These are phyloP conservation scores for Fraxinus velutina DNA, from an alignment of 305 asterid species.

Conservation along the genomic window DNA sequence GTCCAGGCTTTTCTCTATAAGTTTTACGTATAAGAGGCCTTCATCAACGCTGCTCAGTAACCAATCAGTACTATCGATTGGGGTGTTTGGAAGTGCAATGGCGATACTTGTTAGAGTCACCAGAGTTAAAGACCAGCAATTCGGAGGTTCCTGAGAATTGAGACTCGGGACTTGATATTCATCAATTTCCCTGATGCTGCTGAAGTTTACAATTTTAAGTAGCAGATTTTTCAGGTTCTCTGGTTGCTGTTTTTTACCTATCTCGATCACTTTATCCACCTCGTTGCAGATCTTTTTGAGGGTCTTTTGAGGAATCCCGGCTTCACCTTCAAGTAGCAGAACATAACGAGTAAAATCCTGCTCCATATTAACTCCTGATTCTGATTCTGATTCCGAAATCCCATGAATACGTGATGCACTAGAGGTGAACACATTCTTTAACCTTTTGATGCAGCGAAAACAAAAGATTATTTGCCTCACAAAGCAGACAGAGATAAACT, in stretches of 20 bases:
- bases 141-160: conserved; percentile 5
- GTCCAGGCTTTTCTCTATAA: conserved; percentile 7
- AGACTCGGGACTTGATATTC: neutral
- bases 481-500: conserved; percentile 26
- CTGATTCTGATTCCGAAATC: conserved; percentile 25
- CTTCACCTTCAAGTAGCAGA: conserved; percentile 23
- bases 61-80: neutral
- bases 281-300: neutral
- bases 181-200: conserved; percentile 4
- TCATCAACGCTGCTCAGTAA: conserved; percentile 3
- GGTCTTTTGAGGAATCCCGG: neutral
- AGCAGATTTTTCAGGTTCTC: neutral
- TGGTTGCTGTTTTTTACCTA: conserved; percentile 14
- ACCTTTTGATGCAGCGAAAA: conserved; percentile 19
- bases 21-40: conserved; percentile 4
- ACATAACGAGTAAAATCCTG: conserved; percentile 36
- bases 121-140: conserved; percentile 16
- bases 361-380: conserved; percentile 9
- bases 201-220: neutral
- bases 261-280: conserved; percentile 12
- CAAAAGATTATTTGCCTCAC: conserved; percentile 19
- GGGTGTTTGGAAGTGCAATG: conserved; percentile 19
- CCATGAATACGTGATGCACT: conserved; percentile 30
- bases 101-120: conserved; percentile 22
- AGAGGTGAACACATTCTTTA: neutral